These are phyloP conservation scores for Tylopilus orsonianus DNA, from an alignment of 1,284 basidiomycete genomes.

Conservation along the genomic window DNA sequence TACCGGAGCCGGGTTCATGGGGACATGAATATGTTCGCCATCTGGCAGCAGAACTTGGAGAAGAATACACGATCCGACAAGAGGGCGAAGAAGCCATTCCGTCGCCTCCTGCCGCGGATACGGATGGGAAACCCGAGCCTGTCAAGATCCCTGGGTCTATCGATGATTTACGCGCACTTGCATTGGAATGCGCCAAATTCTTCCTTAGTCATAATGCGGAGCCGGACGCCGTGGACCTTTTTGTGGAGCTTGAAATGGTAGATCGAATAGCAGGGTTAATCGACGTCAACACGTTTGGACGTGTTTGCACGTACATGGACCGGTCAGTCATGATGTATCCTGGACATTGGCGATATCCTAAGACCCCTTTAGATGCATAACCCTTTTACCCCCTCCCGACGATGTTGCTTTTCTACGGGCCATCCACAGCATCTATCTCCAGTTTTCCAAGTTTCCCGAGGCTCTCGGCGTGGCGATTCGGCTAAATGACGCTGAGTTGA, in stretches of 20 bases:
- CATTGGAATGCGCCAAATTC: constrained; percentile 88
- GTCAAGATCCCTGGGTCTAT: constrained; percentile 48
- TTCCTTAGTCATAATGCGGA: constrained; percentile 95
- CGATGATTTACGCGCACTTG: constrained; percentile 78
- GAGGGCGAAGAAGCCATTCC: constrained; percentile 44
- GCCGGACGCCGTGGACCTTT: constrained; percentile 95
- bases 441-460: constrained; percentile 88
- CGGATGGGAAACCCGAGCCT: constrained; percentile 32
- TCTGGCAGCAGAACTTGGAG: constrained; percentile 93
- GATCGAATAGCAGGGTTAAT: constrained; percentile 75
- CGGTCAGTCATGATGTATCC: constrained; percentile 51
- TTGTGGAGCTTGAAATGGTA: constrained; percentile 94
- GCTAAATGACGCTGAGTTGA: constrained; percentile 79
- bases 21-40: constrained; percentile 99
- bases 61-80: constrained; percentile 78
- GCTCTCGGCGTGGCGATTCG: constrained; percentile 88
- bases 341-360: constrained; percentile 12
- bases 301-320: constrained; percentile 99
- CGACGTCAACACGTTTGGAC: constrained; percentile 85
- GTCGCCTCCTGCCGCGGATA: constrained; percentile 33
- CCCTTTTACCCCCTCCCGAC: constrained; percentile 91
- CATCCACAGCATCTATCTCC: constrained; percentile 88
- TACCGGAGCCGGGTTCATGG: constrained; percentile 93
- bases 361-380: constrained; percentile 68
- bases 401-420: constrained; percentile 90